Conservation (phyloP, 2,329 filamentous ascomycete genomes). For the Clarireedia sp. region DNA sequence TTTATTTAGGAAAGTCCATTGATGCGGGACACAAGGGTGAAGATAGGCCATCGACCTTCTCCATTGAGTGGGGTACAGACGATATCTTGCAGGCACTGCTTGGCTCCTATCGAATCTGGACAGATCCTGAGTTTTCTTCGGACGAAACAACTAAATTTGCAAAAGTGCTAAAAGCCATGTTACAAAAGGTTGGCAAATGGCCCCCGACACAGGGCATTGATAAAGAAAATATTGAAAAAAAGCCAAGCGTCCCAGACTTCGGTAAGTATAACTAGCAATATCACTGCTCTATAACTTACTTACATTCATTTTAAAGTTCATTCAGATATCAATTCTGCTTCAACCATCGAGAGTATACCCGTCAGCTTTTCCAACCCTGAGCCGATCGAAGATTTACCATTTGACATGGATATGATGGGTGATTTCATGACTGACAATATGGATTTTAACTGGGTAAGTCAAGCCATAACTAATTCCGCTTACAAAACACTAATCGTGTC, state of each 20-base stretch:
- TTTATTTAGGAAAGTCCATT: conserved; percentile 19
- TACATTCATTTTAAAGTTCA: not conserved
- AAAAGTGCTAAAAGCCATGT: conserved; percentile 15
- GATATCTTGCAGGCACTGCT: conserved; percentile 17
- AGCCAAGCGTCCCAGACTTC: not conserved
- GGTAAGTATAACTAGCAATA: not conserved
- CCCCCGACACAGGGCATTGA: not conserved
- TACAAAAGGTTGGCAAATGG: conserved; percentile 14
- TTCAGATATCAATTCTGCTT: not conserved
- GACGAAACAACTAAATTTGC: conserved; percentile 20
- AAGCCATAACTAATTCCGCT: not conserved
- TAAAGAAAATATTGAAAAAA: not conserved
- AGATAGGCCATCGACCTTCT: not conserved
- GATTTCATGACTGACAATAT: not conserved
- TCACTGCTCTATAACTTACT: not conserved
- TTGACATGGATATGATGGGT: not conserved
- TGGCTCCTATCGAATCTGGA: conserved; percentile 19
- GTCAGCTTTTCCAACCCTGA: not conserved
- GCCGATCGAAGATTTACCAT: not conserved
- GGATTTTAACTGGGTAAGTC: conserved; percentile 5
- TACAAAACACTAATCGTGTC: not conserved
- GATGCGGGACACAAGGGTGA: not conserved
- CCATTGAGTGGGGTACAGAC: conserved; percentile 16
- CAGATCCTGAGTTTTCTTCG: conserved; percentile 10
- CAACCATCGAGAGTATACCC: not conserved